Percentiles rank a stretch among this genome's conserved stretches.
phyloP scores from a whole-genome alignment of 331 rosid genomes.

The Acacia pycnantha region DNA sequence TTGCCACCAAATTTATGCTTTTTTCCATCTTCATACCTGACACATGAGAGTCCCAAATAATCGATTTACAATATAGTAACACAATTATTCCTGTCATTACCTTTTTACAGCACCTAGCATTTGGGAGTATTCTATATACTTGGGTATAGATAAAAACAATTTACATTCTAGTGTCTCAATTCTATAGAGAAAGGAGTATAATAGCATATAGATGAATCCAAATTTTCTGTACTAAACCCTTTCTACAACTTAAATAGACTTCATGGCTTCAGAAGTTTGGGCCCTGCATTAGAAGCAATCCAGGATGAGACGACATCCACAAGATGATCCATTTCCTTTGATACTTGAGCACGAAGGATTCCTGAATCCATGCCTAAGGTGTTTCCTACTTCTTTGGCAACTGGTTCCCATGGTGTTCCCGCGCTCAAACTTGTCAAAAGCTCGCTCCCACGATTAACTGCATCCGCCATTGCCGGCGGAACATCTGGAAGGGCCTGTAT shows the following conservation, averaged over 20 bases:
- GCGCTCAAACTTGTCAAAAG: constrained; percentile 67
- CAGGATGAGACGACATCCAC: constrained; percentile 76
- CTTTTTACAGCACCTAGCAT: constrained; percentile 20
- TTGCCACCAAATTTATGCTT: not conserved
- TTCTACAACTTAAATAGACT: not conserved
- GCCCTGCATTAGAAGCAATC: constrained; percentile 78
- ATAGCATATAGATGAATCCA: not conserved
- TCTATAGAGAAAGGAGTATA: not conserved
- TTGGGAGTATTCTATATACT: constrained; percentile 13
- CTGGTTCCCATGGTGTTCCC: constrained; percentile 93
- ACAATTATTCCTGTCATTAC: not conserved
- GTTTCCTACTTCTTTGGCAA: constrained; percentile 92
- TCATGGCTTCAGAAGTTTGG: constrained; percentile 58
- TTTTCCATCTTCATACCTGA: not conserved
- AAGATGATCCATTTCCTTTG: constrained; percentile 75
- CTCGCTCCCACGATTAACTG: constrained; percentile 91
- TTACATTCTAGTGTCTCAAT: constrained; percentile 14
- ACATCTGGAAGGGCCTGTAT: constrained; percentile 88
- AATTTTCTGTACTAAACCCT: constrained; percentile 3
- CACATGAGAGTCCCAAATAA: not conserved
- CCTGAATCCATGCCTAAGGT: constrained; percentile 73
- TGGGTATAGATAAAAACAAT: constrained; percentile 22
- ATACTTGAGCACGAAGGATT: constrained; percentile 60
- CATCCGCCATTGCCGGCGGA: constrained; percentile 95
- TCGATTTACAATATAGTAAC: not conserved